Evolutionary conservation across 306 rosid genomes (phyloP), one percentile per base, ranked within the genome.

Genomic region (Fagus sylvatica): DNA sequence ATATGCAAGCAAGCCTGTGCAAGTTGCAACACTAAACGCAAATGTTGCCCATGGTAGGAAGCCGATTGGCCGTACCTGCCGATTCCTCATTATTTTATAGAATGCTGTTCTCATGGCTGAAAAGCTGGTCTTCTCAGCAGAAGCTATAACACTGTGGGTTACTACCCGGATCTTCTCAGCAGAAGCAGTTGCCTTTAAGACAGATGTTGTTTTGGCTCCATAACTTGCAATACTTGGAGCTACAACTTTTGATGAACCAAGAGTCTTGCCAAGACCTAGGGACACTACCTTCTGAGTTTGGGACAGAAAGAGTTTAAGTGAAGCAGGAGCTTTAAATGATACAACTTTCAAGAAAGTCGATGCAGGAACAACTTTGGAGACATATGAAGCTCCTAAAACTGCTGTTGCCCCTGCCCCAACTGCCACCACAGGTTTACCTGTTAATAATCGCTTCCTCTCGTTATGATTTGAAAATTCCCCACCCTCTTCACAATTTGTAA

Each of bases 391-490:
- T 67, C 98, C 96, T 53, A 93, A 75, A 76, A 89, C 88, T 55
- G 89, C 94, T 3, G 96, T 90, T 41, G 94, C 96, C 53, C 96
- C 98, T 1, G 98, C 96, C 74, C 96, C 94, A 7, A 90, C 90
- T 71, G 94, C 98, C 78, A 93, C 87, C 80, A 89, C 56, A 59
- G 96, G 91, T 55, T 85, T 93, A 49, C 76, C 89, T 2, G 87
- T 69, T 49, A 93, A 73, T 32, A 80, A 74, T 32, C 86, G 79
- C 60, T 84, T 91, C 78, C 64, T 81, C 41, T 88, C 89, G 39
- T 81, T 36, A 42, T 78, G 80, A 84, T 71, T 86, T 41, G 84
- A 62, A 77, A 43, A 36, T 5, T 46, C 82, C 22, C 17, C 87
- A 75, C 86, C 79, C 22, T 75, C 88, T 16, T 77, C 88, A 69